These are phyloP conservation scores for Penicillium italicum DNA, from an alignment of 2,329 filamentous ascomycete genomes.

Conservation along the genomic window DNA sequence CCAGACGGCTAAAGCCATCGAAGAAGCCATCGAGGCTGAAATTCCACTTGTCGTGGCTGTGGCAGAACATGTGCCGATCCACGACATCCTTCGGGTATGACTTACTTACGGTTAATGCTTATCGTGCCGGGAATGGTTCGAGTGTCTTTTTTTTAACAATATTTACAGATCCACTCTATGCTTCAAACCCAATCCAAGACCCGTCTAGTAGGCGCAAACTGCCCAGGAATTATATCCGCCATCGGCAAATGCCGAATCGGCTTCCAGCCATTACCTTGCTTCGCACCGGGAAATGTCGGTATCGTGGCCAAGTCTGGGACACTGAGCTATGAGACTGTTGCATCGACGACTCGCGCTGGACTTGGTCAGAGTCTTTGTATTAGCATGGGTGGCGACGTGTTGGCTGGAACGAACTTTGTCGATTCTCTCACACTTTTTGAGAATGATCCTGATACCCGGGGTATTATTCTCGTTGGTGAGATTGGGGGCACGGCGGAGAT, in stretches of 20 bases:
- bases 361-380: constrained; percentile 74
- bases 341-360: constrained; percentile 67
- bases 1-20: constrained; percentile 68
- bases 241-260: constrained; percentile 67
- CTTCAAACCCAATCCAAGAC: constrained; percentile 68
- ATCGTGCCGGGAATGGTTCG: not conserved
- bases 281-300: constrained; percentile 64
- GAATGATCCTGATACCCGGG: constrained; percentile 64
- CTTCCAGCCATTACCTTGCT: constrained; percentile 73
- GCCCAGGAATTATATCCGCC: constrained; percentile 73
- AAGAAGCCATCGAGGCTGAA: constrained; percentile 75
- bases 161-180: constrained; percentile 60
- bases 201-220: constrained; percentile 74
- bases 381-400: constrained; percentile 71
- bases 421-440: constrained; percentile 67
- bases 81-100: constrained; percentile 68
- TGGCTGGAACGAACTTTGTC: constrained; percentile 70
- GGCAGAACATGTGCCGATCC: constrained; percentile 73
- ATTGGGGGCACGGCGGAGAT: constrained; percentile 67
- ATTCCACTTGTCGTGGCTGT: constrained; percentile 74
- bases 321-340: constrained; percentile 75
- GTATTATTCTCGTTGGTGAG: constrained; percentile 69
- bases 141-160: not conserved
- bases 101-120: not conserved
- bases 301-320: constrained; percentile 80